phyloP scores from a whole-genome alignment of 768 basidiomycete genomes.

The Boletus insuetus region DNA sequence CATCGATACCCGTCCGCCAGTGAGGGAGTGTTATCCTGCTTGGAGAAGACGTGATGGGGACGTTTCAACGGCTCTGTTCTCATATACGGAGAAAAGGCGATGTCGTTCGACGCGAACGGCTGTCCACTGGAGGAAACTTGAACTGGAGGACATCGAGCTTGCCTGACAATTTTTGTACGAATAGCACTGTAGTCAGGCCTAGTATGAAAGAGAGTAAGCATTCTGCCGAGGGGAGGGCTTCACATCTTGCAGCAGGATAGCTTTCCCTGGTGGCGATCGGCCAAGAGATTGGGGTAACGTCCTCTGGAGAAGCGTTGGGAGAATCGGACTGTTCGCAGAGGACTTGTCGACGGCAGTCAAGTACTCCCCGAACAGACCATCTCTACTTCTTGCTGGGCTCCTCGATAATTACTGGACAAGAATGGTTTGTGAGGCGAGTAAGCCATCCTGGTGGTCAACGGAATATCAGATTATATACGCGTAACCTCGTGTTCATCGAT shows the following conservation, averaged over 20 bases:
- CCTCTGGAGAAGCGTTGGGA: background rate
- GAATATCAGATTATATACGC: background rate
- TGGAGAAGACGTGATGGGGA: too few species aligned
- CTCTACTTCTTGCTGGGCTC: background rate
- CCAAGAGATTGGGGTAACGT: background rate
- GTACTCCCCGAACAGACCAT: constrained; percentile 3
- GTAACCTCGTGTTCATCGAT: background rate
- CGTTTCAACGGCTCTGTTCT: too few species aligned
- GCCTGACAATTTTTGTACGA: background rate
- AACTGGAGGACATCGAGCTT: constrained; percentile 2
- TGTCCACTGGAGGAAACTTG: too few species aligned
- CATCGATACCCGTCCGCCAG: too few species aligned
- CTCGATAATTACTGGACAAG: background rate
- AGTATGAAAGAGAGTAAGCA: too few species aligned
- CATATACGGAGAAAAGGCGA: too few species aligned
- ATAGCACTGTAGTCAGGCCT: background rate
- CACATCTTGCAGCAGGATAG: too few species aligned
- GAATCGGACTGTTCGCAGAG: constrained; percentile 1
- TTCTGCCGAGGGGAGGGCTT: too few species aligned
- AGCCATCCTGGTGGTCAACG: background rate
- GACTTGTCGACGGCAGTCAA: constrained; percentile 1
- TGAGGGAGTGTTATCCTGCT: too few species aligned
- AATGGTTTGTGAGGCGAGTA: background rate
- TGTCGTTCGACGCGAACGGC: too few species aligned
- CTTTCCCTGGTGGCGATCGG: too few species aligned